Base-by-base conservation (phyloP, 805 yeast genomes). In the Nakazawaea ishiwadae region DNA sequence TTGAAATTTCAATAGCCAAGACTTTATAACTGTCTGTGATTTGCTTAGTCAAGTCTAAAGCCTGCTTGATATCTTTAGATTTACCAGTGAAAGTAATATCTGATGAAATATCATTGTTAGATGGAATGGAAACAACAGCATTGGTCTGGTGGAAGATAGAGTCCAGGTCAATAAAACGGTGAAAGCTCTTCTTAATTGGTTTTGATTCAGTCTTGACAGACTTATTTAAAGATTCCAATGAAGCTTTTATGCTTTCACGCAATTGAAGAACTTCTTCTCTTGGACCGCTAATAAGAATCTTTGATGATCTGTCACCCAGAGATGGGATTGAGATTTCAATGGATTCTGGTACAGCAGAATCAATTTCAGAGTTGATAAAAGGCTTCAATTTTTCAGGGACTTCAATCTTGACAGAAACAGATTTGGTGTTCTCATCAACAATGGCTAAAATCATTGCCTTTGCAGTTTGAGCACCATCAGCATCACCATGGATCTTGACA, bases 391-490 rank as follows among this genome's bases (percentile, higher is more conserved):
- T 46, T 16, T 59, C 66, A 33, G 58, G 62, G 12, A 84, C 68
- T n/a, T 65, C 54, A 23, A 84, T 46, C 51, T 67, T 76, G 24
- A 74, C 58, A 8, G 73, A 62, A 43, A 81, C 64, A 50, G 63
- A 68, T 54, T 80, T 82, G 41, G 88, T 82, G 53, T 84, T 81
- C 54, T 84, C 85, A 54, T 76, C 73, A 37, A 89, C 95, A 52
- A 89, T 84, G 16, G 75, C 77, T 54, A 77, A 51, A 49, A 91
- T 88, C 56, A 71, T 77, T 27, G 65, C 59, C 55, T 82, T 82
- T 23, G 97, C 96, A 37, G 72, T 71, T 48, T 71, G 74, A 51
- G 85, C 84, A 42, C 96, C 89, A 57, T 85, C 95, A 46, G 76
- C 73, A 56, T 89, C 95, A 64, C 97, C 98, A 46, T 77, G 83